Percentiles rank a stretch among this genome's conserved stretches.
Evolutionary conservation across 2,329 filamentous ascomycete species (phyloP).

Genomic region (Fusarium hostae): DNA sequence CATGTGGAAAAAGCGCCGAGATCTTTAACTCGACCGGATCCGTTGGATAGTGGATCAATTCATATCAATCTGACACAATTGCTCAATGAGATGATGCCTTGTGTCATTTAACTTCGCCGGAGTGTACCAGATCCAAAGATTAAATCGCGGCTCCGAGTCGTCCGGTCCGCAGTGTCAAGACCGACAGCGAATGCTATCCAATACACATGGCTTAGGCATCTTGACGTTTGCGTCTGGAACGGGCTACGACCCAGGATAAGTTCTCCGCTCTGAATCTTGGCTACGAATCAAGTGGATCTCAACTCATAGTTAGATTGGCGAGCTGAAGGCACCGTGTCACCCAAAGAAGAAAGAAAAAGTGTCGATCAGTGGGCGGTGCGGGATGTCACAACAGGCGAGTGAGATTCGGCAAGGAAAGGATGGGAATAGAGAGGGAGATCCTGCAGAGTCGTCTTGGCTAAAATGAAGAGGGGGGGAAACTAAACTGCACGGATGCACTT

Average conservation of each 20-base stretch:
- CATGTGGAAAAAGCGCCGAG: constrained; percentile 3
- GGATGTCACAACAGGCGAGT: background rate
- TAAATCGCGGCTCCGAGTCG: constrained; percentile 6
- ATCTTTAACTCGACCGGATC: background rate
- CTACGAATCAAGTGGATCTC: constrained; percentile 1
- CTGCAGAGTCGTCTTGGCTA: constrained; percentile 16
- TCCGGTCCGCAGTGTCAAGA: background rate
- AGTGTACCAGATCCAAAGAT: background rate
- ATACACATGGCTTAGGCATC: background rate
- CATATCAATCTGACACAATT: background rate
- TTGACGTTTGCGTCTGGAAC: constrained; percentile 4
- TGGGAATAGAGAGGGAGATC: constrained; percentile 15
- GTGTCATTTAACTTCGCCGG: background rate
- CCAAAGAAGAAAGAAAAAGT: background rate
- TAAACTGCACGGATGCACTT: background rate
- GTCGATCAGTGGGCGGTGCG: constrained; percentile 17
- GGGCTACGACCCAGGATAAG: background rate
- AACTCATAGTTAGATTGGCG: constrained; percentile 26
- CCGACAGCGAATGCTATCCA: background rate
- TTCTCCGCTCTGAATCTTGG: background rate
- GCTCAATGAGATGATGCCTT: background rate
- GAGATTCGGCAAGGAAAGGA: background rate
- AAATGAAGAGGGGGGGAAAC: background rate
- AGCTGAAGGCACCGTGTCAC: constrained; percentile 15
- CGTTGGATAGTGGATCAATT: constrained; percentile 4